A percentile compares a stretch with the other conserved stretches of the same genome.
phyloP scores from a whole-genome alignment of 305 asterid species.

The Fraxinus paxiana region DNA sequence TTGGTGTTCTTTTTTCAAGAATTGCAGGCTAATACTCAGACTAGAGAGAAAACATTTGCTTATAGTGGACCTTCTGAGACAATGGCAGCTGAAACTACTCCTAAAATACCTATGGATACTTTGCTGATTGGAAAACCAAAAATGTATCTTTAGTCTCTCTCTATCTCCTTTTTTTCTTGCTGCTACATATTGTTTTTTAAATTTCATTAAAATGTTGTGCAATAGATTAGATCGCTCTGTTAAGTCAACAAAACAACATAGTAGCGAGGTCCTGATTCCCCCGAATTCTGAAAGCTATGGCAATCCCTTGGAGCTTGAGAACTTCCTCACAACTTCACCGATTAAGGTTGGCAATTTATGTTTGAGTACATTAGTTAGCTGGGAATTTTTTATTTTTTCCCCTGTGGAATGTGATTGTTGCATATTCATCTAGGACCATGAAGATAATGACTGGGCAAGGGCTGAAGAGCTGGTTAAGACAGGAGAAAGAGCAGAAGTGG shows the following conservation, averaged over 20 bases:
- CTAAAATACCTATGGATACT: conserved; percentile 37
- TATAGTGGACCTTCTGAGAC: conserved; percentile 30
- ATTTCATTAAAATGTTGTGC: conserved; percentile 21
- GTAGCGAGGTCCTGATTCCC: conserved; percentile 33
- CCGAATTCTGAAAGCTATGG: conserved; percentile 34
- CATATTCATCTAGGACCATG: conserved; percentile 50
- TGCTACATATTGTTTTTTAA: conserved; percentile 6
- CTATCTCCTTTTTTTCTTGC: neutral
- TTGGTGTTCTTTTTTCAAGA: conserved; percentile 55
- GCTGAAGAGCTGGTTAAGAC: conserved; percentile 64
- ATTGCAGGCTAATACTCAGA: conserved; percentile 48
- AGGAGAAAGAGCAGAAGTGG: conserved; percentile 72
- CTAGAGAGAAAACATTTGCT: conserved; percentile 31
- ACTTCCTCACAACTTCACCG: conserved; percentile 43
- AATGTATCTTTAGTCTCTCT: conserved; percentile 39
- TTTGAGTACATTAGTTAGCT: conserved; percentile 3
- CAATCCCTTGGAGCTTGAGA: conserved; percentile 47
- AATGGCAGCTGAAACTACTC: conserved; percentile 25
- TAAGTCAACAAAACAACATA: conserved; percentile 37
- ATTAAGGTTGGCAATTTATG: conserved; percentile 46
- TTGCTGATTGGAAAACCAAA: conserved; percentile 64
- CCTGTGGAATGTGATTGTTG: conserved; percentile 29
- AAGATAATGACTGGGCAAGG: conserved; percentile 73
- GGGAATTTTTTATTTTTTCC: neutral
- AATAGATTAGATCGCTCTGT: conserved; percentile 60